Conservation (phyloP, 2,329 filamentous ascomycete genomes). For the Coniochaeta sp. region DNA sequence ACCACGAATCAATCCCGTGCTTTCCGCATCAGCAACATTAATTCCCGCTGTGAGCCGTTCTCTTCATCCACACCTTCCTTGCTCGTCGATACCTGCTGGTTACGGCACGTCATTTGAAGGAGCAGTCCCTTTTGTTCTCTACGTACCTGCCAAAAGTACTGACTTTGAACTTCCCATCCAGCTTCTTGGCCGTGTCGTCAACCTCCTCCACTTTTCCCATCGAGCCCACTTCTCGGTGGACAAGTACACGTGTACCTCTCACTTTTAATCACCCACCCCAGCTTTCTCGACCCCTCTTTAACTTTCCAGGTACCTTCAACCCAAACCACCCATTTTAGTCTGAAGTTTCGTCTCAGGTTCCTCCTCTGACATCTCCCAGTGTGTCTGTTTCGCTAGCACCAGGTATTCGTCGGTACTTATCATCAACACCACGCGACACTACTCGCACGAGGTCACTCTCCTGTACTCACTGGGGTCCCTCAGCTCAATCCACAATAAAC, state of each 20-base stretch:
- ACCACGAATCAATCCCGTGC: not conserved
- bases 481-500: slow-evolving; percentile 11
- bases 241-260: too few relatives aligned
- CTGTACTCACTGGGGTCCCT: too few relatives aligned
- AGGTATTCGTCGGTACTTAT: not conserved
- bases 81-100: not conserved
- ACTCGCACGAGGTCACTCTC: slow-evolving; percentile 14
- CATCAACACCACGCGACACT: slow-evolving; percentile 1
- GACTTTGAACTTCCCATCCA: too few relatives aligned
- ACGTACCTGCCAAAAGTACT: too few relatives aligned
- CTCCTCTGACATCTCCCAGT: not conserved
- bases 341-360: not conserved
- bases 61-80: not conserved
- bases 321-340: not conserved
- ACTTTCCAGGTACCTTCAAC: not conserved
- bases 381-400: not conserved
- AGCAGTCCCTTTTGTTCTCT: too few relatives aligned
- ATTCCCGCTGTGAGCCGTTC: not conserved
- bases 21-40: not conserved
- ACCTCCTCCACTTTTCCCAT: too few relatives aligned
- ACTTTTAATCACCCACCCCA: too few relatives aligned
- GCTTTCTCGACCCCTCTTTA: not conserved
- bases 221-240: too few relatives aligned
- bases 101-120: too few relatives aligned
- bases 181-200: too few relatives aligned